Evolutionary conservation across 257 asterid species (phyloP).

Genomic region (Fraxinus excelsior): DNA sequence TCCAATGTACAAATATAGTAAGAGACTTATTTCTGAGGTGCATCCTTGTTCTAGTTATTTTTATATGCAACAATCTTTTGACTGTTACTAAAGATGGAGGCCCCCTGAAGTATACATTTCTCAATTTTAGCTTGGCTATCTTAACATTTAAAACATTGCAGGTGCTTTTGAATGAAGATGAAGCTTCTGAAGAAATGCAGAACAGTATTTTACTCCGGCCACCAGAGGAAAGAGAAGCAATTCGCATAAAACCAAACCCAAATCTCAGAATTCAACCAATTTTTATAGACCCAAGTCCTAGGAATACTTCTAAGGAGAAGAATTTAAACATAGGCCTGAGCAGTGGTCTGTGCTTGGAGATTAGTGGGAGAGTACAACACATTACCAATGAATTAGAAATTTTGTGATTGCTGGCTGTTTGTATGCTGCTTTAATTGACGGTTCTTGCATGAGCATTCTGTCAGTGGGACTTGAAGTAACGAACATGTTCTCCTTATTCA

Average conservation of each 20-base stretch:
- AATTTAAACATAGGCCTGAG: conserved; percentile 35
- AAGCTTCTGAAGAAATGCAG: conserved; percentile 62
- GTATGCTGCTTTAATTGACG: neutral
- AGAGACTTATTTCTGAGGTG: neutral
- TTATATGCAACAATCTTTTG: too few species aligned
- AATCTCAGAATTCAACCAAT: conserved; percentile 70
- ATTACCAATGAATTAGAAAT: conserved; percentile 44
- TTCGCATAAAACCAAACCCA: conserved; percentile 80
- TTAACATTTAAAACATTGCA: conserved; percentile 28
- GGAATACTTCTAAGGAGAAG: conserved; percentile 47
- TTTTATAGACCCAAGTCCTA: conserved; percentile 76
- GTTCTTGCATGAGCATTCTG: conserved; percentile 8
- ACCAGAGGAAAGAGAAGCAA: conserved; percentile 53
- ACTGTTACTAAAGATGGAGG: neutral
- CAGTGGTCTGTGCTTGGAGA: conserved; percentile 78
- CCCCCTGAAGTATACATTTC: neutral
- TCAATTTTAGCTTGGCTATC: neutral
- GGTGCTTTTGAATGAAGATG: conserved; percentile 89
- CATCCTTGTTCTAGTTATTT: neutral
- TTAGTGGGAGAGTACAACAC: conserved; percentile 90
- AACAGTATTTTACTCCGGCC: conserved; percentile 66
- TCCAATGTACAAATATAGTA: neutral
- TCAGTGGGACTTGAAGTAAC: neutral
- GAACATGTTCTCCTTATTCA: neutral
- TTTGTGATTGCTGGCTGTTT: conserved; percentile 1